Evolutionary conservation across 2,329 filamentous ascomycete species (phyloP).

Genomic region (Talaromyces islandicus): DNA sequence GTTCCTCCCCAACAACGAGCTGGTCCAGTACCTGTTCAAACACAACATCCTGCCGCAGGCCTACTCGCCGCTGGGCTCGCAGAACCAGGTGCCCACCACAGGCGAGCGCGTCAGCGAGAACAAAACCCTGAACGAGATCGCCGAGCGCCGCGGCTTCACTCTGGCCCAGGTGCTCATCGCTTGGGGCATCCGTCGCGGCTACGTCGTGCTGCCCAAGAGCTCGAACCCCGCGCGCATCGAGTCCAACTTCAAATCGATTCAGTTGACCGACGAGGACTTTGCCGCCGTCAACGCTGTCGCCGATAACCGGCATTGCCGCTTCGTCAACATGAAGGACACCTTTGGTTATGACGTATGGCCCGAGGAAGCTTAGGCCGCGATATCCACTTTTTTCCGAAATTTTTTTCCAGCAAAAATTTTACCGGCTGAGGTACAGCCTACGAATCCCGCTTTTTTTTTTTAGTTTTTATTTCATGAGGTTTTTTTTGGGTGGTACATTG

Average conservation of each 20-base stretch:
- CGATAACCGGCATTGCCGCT: constrained; percentile 60
- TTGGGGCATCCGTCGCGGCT: constrained; percentile 62
- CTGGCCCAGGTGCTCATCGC: constrained; percentile 58
- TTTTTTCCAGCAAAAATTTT: background rate
- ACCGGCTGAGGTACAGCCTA: background rate
- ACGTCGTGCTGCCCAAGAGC: constrained; percentile 65
- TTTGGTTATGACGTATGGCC: constrained; percentile 70
- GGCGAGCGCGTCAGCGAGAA: constrained; percentile 61
- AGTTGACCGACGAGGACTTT: constrained; percentile 54
- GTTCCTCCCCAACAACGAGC: constrained; percentile 41
- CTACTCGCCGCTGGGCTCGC: constrained; percentile 51
- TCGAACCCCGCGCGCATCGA: constrained; percentile 60
- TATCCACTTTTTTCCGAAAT: constrained; percentile 4
- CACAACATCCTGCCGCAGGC: constrained; percentile 36
- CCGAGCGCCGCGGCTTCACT: constrained; percentile 51
- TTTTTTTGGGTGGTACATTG: background rate
- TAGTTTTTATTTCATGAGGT: too few relatives aligned
- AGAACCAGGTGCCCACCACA: constrained; percentile 63
- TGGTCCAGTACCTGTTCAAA: constrained; percentile 38
- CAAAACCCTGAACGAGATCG: constrained; percentile 53
- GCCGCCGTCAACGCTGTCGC: constrained; percentile 59
- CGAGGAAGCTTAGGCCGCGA: constrained; percentile 40
- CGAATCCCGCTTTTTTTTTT: background rate
- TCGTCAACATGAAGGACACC: constrained; percentile 78
- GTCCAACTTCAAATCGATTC: constrained; percentile 61